Percentiles rank a stretch among this genome's conserved stretches.
Conservation (phyloP, 2,329 filamentous ascomycete genomes). For the Diaporthe vexans region DNA sequence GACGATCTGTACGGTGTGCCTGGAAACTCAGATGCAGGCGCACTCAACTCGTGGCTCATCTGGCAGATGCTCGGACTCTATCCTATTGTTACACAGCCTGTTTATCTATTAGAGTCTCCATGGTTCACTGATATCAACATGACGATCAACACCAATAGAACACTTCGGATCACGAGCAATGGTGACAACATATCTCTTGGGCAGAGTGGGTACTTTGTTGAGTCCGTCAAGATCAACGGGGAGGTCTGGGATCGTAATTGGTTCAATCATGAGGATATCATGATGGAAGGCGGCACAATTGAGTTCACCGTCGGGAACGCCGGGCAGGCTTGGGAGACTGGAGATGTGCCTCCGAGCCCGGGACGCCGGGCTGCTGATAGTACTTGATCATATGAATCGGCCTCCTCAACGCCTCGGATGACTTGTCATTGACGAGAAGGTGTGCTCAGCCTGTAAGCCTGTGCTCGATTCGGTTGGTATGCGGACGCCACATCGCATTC, state of each 20-base stretch:
- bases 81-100: conserved; percentile 76
- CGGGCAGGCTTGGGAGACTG: conserved; percentile 60
- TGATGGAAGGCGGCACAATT: conserved; percentile 59
- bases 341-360: conserved; percentile 64
- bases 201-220: conserved; percentile 62
- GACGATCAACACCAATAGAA: conserved; percentile 61
- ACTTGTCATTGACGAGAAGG: background rate
- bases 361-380: conserved; percentile 42
- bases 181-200: conserved; percentile 52
- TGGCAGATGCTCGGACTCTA: conserved; percentile 80
- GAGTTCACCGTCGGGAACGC: conserved; percentile 62
- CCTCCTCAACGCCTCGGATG: background rate
- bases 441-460: background rate
- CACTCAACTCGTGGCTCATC: conserved; percentile 77
- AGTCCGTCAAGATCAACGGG: conserved; percentile 67
- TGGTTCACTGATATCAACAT: conserved; percentile 75
- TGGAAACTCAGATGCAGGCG: conserved; percentile 79
- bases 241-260: conserved; percentile 66
- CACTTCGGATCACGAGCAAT: conserved; percentile 61
- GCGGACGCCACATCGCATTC: background rate
- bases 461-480: background rate
- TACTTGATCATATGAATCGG: background rate
- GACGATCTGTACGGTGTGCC: conserved; percentile 72
- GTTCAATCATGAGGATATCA: conserved; percentile 66
- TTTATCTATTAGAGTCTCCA: conserved; percentile 78